Evolutionary conservation across 805 yeast species (phyloP), one percentile per base, ranked within the genome.

Genomic region (Nakazawaea ishiwadae): DNA sequence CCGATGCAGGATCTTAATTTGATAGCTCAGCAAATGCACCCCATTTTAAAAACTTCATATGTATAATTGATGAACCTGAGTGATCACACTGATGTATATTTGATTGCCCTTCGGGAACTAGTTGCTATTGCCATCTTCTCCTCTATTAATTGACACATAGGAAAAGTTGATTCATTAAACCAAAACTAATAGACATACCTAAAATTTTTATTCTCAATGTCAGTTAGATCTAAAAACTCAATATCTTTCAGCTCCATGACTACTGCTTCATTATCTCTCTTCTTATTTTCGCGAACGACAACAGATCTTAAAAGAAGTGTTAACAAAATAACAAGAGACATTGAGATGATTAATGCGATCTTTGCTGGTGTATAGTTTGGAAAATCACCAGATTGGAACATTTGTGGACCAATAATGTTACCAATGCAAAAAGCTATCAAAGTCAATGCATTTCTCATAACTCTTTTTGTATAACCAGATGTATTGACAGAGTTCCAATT

Each of bases 401-500:
- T 59, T 51, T 79, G 85, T 3, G 86, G 85, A 0, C 82, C 84
- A 31, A 76, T 63, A 42, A 81, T 59, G 48, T 79, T 69, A 4
- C 80, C 76, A 21, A 77, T 55, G 14, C 77, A 73, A 55, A 76
- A 77, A 4, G 71, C 76, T 44, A 77, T 60, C 78, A 78, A 71
- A 1, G 79, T 76, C 18, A 71, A 51, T 4, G 73, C 76, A 49
- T 75, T 76, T 46, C 81, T 60, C 24, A 71, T 68, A 17, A 76
- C 57, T 46, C 78, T 68, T 51, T 79, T 79, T 4, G 81, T 75
- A 42, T 76, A 74, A 1, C 84, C 84, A 0, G 84, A 75, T 5
- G 82, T 77, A 49, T 78, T 78, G 33, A 80, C 71, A 42, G 74
- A 69, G 45, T 75, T 75, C 84, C 84, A 78, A 4, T 78, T 71